Evolutionary conservation across 306 rosid species (phyloP), one percentile per base, ranked within the genome.

Genomic region (Inga leiocalycina): DNA sequence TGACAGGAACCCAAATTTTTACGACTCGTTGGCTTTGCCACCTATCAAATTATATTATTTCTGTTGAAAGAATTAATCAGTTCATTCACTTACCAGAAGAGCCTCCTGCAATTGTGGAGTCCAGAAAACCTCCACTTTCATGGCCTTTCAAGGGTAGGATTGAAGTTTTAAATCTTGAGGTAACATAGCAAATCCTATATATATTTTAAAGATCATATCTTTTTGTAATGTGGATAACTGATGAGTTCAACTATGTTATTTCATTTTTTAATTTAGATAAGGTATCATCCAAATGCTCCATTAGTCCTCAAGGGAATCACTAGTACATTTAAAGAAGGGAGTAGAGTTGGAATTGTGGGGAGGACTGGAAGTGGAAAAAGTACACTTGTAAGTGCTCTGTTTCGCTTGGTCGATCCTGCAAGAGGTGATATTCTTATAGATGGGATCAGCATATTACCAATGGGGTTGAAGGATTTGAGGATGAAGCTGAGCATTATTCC

Each of bases 281-380:
- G 77, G 43, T 91, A 91, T 71, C 92, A 84, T 64, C 91, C 91
- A 13, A 91, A 86, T 79, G 64, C 91, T 78, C 95, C 94, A 2
- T 48, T 90, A 45, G 89, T 93, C 46, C 91, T 93, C 37, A 90
- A 85, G 84, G 96, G 94, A 32, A 89, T 93, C 62, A 82, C 91
- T 11, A 91, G 97, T 84, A 89, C 89, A 24, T 89, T 93, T 71
- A 64, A 74, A 76, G 94, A 88, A 84, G 89, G 91, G 79, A 85
- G 79, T 41, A 85, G 83, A 81, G 94, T 90, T 16, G 92, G 97
- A 82, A 87, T 93, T 70, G 94, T 90, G 15, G 97, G 94, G 85
- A 89, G 93, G 65, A 93, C 96, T 34, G 96, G 96, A 79, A 88
- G 94, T 16, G 92, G 96, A 15, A 93, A 91, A 86, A 91, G 91